phyloP scores from a whole-genome alignment of 2,329 filamentous ascomycete species.

The Diaporthe ampelina region DNA sequence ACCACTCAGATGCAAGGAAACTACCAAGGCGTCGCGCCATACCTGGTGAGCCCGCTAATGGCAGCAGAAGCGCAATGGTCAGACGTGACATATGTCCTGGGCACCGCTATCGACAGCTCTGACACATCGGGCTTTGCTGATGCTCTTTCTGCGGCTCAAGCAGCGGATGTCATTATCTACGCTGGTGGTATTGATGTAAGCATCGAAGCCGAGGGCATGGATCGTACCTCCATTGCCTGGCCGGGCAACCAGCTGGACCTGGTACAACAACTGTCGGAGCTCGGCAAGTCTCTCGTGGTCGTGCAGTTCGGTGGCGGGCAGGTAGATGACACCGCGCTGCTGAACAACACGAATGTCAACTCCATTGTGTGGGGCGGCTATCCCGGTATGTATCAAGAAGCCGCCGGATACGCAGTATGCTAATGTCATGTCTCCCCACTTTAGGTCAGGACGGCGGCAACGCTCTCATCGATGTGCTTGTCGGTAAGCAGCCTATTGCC shows the following conservation, averaged over 20 bases:
- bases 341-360: conserved; percentile 59
- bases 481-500: not conserved
- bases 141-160: not conserved
- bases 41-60: not conserved
- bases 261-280: not conserved
- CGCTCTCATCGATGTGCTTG: not conserved
- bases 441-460: conserved; percentile 8
- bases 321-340: conserved; percentile 49
- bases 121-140: not conserved
- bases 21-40: not conserved
- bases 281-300: not conserved
- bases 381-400: conserved; percentile 69
- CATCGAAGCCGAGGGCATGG: not conserved
- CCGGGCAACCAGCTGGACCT: not conserved
- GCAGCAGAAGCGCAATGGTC: conserved; percentile 6
- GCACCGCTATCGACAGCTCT: not conserved
- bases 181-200: not conserved
- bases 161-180: not conserved
- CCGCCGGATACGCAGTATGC: not conserved
- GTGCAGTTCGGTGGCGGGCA: conserved; percentile 10
- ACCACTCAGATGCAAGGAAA: conserved; percentile 9
- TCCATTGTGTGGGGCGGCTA: conserved; percentile 67
- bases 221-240: not conserved
- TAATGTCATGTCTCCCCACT: too few relatives aligned
- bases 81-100: not conserved